Evolutionary conservation across 768 basidiomycete genomes (phyloP).

Genomic region (Tulasnella sp.): DNA sequence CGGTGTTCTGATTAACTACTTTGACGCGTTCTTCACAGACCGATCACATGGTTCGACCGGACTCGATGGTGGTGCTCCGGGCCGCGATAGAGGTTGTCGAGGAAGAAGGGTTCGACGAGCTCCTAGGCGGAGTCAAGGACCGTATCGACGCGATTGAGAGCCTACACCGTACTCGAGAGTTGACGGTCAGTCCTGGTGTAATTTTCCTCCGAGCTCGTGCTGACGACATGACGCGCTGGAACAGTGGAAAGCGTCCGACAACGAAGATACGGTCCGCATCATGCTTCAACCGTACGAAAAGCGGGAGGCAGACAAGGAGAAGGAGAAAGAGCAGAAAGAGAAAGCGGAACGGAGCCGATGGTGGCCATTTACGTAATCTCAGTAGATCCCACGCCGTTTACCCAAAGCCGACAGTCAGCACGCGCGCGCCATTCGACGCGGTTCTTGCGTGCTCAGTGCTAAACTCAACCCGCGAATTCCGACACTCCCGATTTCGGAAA

Average conservation of each 20-base stretch:
- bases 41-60: constrained; percentile 64
- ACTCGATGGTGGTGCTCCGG: constrained; percentile 64
- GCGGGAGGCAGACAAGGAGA: neutral
- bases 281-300: neutral
- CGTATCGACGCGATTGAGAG: constrained; percentile 83
- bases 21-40: constrained; percentile 33
- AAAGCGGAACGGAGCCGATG: neutral
- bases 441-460: neutral
- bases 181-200: constrained; percentile 39
- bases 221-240: neutral
- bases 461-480: neutral
- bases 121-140: constrained; percentile 57
- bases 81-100: constrained; percentile 60
- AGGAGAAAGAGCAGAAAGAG: neutral
- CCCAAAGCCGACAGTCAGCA: neutral
- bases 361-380: neutral
- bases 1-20: neutral
- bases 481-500: neutral
- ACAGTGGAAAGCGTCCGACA: constrained; percentile 4
- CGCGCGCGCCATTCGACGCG: neutral
- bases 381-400: too few relatives aligned
- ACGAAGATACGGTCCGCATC: neutral
- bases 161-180: constrained; percentile 63
- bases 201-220: neutral
- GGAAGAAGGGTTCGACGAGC: constrained; percentile 70